Conservation (phyloP, 176 grass and related monocot genomes). For the Tillandsia fasciculata region DNA sequence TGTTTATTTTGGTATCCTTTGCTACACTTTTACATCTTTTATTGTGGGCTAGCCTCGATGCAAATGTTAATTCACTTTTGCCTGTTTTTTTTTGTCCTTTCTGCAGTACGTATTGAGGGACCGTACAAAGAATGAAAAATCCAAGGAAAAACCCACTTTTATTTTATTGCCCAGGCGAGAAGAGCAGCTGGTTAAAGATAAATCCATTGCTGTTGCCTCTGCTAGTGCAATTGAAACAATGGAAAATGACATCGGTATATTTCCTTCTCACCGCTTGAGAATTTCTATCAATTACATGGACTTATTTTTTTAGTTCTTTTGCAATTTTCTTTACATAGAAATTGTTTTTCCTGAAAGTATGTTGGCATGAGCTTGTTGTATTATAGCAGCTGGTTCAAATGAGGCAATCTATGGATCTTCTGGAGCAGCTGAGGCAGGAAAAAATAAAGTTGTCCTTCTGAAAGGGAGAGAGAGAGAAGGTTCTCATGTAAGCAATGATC, state of each 20-base stretch:
- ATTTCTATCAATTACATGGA: background rate
- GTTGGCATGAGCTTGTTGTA: background rate
- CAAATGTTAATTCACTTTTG: slow-evolving; percentile 16
- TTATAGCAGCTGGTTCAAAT: slow-evolving; percentile 36
- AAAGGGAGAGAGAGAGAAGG: slow-evolving; percentile 67
- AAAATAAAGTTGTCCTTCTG: slow-evolving; percentile 70
- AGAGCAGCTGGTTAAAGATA: slow-evolving; percentile 43
- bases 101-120: slow-evolving; percentile 73
- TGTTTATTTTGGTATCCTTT: slow-evolving; percentile 1
- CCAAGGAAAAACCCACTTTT: slow-evolving; percentile 73
- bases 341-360: background rate
- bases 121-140: slow-evolving; percentile 4
- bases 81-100: slow-evolving; percentile 17
- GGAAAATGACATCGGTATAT: slow-evolving; percentile 22
- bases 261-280: background rate
- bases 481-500: slow-evolving; percentile 42
- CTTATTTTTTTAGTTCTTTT: background rate
- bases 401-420: slow-evolving; percentile 33
- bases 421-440: slow-evolving; percentile 47
- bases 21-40: background rate
- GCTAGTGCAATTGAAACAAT: slow-evolving; percentile 30
- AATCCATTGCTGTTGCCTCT: slow-evolving; percentile 27
- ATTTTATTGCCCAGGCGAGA: slow-evolving; percentile 82
- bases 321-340: background rate
- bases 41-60: slow-evolving; percentile 15